Percentiles rank a stretch among this genome's conserved stretches.
Conservation (phyloP, 2,329 filamentous ascomycete genomes). For the Penicillium griseofulvum region DNA sequence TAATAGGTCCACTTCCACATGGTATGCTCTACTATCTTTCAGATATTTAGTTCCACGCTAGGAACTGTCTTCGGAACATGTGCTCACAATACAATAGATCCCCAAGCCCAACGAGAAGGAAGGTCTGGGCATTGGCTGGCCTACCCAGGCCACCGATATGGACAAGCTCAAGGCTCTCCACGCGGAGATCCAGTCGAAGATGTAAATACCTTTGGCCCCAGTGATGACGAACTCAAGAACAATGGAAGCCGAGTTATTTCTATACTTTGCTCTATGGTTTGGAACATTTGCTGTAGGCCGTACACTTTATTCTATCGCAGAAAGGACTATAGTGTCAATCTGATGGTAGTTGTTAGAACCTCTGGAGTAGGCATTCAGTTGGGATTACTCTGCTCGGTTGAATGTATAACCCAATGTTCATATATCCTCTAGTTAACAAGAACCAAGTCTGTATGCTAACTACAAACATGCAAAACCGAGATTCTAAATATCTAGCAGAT, state of each 20-base stretch:
- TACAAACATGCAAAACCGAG: conserved; percentile 7
- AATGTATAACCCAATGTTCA: neutral
- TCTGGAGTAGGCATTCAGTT: neutral
- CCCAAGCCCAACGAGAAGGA: conserved; percentile 85
- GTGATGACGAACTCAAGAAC: neutral
- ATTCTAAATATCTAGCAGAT: neutral
- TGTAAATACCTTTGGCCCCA: conserved; percentile 52
- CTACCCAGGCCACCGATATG: conserved; percentile 72
- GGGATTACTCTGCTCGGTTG: neutral
- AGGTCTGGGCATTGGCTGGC: conserved; percentile 79
- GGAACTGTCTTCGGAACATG: neutral
- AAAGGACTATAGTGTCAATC: neutral
- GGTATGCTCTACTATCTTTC: conserved; percentile 50
- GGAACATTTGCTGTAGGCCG: neutral
- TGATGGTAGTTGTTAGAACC: no score
- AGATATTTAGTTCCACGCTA: neutral
- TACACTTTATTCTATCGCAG: neutral
- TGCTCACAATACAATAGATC: conserved; percentile 57
- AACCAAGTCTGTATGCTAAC: conserved; percentile 7
- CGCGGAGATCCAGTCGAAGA: conserved; percentile 85
- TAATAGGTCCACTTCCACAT: conserved; percentile 86
- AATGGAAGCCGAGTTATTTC: neutral
- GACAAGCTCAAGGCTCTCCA: conserved; percentile 73
- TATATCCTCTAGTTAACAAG: conserved; percentile 11
- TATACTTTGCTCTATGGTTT: no score